These are phyloP conservation scores for Alternaria incomplexa DNA, from an alignment of 2,329 filamentous ascomycete genomes.

Conservation along the genomic window DNA sequence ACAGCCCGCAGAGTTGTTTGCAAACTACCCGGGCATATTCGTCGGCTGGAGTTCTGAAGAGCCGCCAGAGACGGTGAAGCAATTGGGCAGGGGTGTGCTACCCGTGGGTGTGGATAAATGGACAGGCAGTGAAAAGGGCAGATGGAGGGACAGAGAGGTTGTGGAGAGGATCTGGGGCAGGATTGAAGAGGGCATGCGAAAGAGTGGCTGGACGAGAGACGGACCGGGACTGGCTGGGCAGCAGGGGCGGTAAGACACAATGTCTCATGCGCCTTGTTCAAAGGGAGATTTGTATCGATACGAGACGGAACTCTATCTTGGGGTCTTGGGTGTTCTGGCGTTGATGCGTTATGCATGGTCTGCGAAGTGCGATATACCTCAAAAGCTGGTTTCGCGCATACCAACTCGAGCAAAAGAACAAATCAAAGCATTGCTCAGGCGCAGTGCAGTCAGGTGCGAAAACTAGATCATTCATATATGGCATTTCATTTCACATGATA, in stretches of 20 bases:
- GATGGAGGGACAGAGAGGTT: constrained; percentile 90
- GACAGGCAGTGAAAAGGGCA: constrained; percentile 58
- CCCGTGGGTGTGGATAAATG: constrained; percentile 84
- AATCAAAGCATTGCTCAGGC: not conserved
- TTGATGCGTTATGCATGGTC: constrained; percentile 7
- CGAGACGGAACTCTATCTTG: not conserved
- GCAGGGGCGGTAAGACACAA: constrained; percentile 16
- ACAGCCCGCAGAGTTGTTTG: constrained; percentile 85
- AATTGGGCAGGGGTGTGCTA: constrained; percentile 85
- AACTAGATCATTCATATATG: not conserved
- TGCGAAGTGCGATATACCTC: not conserved
- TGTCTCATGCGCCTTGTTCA: not conserved
- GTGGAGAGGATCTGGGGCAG: constrained; percentile 91
- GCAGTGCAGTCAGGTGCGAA: not conserved
- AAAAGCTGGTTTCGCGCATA: constrained; percentile 7
- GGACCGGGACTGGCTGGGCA: constrained; percentile 57
- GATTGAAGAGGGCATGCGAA: constrained; percentile 86
- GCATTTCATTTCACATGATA: constrained; percentile 2
- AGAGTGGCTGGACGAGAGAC: constrained; percentile 81
- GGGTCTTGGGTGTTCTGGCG: constrained; percentile 15
- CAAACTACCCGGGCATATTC: constrained; percentile 84
- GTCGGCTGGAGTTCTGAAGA: constrained; percentile 90
- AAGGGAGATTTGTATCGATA: constrained; percentile 10
- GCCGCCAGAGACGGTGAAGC: constrained; percentile 75
- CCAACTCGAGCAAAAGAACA: not conserved